Base-by-base conservation (phyloP, 2,329 filamentous ascomycete species). In the Aspergillus clavatus region DNA sequence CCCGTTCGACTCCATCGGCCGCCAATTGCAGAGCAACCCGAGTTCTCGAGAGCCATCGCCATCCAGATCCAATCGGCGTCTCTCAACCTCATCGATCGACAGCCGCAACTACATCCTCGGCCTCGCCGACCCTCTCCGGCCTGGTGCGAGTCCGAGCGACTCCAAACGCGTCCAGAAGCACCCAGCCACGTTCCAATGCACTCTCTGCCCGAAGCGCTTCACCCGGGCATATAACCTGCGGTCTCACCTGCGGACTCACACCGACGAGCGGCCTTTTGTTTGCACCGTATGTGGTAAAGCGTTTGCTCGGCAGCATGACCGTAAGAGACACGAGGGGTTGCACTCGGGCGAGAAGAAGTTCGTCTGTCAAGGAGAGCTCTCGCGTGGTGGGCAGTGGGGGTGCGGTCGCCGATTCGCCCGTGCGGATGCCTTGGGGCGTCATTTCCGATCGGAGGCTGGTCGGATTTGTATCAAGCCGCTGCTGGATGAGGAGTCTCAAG, bases 281-380 rank as follows among this genome's bases (percentile, higher is more conserved):
- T 98, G 93, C 63, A 96, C 88, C 0, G 89, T 97, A 7, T 98
- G 93, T 57, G 88, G 89, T 42, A 98, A 98, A 68, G 93, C 93
- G 0, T 98, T 98, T 70, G 93, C 93, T 5, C 85, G 93, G 21
- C 93, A 98, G 63, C 93, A 98, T 63, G 93, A 98, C 65, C 85
- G 93, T 37, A 98, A 98, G 70, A 85, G 93, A 29, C 93, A 98
- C 68, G 93, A 98, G 71, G 90, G 91, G 29, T 74, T 98, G 33
- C 93, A 98, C 62, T 94, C 88, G 0, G 93, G 93, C 33, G 93
- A 98, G 72, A 98, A 97, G 80, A 97, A 95, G 63, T 98, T 97
- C 64, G 87, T 97, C 6, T 98, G 93, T 71, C 89, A 89, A 56
- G 93, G 93, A 42, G 87, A 90, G 47, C 81, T 98, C 40, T 90